Evolutionary conservation across 2,329 filamentous ascomycete species (phyloP), one percentile per base, ranked within the genome.

Genomic region (Aspergillus pseudoviridinutans): DNA sequence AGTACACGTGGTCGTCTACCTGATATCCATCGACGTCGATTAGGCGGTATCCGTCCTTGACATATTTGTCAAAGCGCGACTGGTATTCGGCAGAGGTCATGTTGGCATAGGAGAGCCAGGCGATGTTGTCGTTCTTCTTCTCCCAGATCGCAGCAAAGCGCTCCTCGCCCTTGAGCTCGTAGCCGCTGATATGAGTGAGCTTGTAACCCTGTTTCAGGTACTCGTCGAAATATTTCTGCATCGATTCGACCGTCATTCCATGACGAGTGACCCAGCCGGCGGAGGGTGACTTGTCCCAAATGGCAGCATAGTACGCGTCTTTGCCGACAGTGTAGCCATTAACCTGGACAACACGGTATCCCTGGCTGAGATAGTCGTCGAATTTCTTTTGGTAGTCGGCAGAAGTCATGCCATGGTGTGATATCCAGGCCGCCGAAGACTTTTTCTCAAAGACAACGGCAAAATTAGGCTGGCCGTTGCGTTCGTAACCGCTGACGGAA

Each of bases 111-210:
- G 59, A 56, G 20, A 38, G 42, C 57, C 54, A 57, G 14, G 41
- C 46, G 8, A 22, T 25, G 17, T 20, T 35, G 6, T 57, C 50
- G 25, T 49, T 35, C 10, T n/a, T 14, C 54, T 61, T 55, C 54
- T 61, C 59, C 59, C 59, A 61, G 5, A 61, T 25, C 8, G 59
- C 59, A 9, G 59, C 59, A 54, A 53, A 61, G 12, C 57, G 59
- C n/a, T 41, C 46, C 46, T 55, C 54, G 12, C 52, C 49, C 4
- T 32, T 32, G 14, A 57, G 49, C 47, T 61, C 59, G 29, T 61
- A 61, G 10, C 53, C 59, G 28, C 59, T 61, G 17, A 59, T 50
- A 38, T 61, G 51, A 2, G 54, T 55, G 44, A 61, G 49, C 29
- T 46, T 29, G 35, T 61, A 61, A 12, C 59, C 59, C 32, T 59